These are phyloP conservation scores for Rhodosporidiobolus odoratus DNA, from an alignment of 768 basidiomycete genomes.

Conservation along the genomic window DNA sequence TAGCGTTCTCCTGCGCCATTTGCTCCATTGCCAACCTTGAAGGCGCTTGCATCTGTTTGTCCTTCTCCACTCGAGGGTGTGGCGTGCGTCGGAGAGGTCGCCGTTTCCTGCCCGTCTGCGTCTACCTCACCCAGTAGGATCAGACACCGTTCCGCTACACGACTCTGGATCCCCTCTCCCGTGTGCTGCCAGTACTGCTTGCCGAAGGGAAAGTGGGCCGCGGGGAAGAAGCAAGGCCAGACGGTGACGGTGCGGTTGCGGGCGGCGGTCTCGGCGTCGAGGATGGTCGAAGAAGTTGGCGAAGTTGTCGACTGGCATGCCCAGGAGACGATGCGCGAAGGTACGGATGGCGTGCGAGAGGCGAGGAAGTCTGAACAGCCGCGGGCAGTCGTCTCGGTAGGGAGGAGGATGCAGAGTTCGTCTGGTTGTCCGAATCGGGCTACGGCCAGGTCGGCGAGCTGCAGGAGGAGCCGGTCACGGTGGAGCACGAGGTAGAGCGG, in stretches of 20 bases:
- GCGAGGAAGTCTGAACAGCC: slow-evolving; percentile 70
- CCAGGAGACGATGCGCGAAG: slow-evolving; percentile 64
- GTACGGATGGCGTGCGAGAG: slow-evolving; percentile 54
- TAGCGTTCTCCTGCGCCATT: slow-evolving; percentile 10
- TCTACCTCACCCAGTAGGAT: slow-evolving; percentile 57
- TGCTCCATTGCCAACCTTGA: not conserved
- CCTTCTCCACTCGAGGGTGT: not conserved
- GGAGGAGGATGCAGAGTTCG: slow-evolving; percentile 74
- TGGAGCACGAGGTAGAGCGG: not conserved
- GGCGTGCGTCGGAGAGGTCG: slow-evolving; percentile 5
- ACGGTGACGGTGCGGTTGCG: slow-evolving; percentile 53
- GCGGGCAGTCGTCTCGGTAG: slow-evolving; percentile 66
- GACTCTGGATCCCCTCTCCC: slow-evolving; percentile 81
- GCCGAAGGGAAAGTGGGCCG: slow-evolving; percentile 58
- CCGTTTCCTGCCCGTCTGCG: slow-evolving; percentile 7
- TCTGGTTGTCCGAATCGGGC: slow-evolving; percentile 66
- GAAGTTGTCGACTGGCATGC: slow-evolving; percentile 52
- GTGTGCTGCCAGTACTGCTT: slow-evolving; percentile 97
- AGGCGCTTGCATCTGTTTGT: not conserved
- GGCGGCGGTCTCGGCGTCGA: slow-evolving; percentile 11
- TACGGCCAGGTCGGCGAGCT: slow-evolving; percentile 74
- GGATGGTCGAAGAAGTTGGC: slow-evolving; percentile 24
- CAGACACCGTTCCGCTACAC: slow-evolving; percentile 76
- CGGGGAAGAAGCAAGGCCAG: slow-evolving; percentile 74
- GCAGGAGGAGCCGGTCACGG: slow-evolving; percentile 17